Conservation (phyloP, 2,329 filamentous ascomycete genomes). For the Mycosphaerella arachidis region DNA sequence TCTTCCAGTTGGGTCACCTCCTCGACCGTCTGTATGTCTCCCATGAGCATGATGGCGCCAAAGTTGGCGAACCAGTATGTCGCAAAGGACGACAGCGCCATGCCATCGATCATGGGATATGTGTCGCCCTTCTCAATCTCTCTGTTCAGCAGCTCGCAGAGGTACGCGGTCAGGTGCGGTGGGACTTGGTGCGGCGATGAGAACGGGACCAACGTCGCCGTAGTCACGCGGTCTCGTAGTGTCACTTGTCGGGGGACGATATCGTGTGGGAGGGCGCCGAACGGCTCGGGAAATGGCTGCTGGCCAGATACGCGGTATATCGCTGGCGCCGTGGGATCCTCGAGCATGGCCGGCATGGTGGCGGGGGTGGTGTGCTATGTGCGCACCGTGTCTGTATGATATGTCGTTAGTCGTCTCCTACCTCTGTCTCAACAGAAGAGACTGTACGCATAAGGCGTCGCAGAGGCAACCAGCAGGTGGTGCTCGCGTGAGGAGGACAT, state of each 20-base stretch:
- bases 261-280: conserved; percentile 61
- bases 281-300: conserved; percentile 59
- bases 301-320: conserved; percentile 66
- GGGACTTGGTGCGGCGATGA: conserved; percentile 74
- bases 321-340: conserved; percentile 67
- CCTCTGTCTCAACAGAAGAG: not conserved
- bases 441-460: not conserved
- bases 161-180: conserved; percentile 66
- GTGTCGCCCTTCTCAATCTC: conserved; percentile 91
- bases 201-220: conserved; percentile 79
- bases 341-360: conserved; percentile 70
- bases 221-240: conserved; percentile 75
- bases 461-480: not conserved
- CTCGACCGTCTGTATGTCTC: conserved; percentile 61
- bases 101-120: conserved; percentile 77
- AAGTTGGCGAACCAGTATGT: conserved; percentile 91
- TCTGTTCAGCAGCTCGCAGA: conserved; percentile 79
- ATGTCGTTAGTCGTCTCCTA: not conserved
- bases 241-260: conserved; percentile 74
- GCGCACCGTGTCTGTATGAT: not conserved
- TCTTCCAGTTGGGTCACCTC: conserved; percentile 46
- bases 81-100: conserved; percentile 70
- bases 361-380: not conserved
- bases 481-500: not conserved
- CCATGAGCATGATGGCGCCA: conserved; percentile 79